Evolutionary conservation across 176 grass and related monocot genomes (phyloP), one percentile per base, ranked within the genome.

Genomic region (Juncus inflexus): DNA sequence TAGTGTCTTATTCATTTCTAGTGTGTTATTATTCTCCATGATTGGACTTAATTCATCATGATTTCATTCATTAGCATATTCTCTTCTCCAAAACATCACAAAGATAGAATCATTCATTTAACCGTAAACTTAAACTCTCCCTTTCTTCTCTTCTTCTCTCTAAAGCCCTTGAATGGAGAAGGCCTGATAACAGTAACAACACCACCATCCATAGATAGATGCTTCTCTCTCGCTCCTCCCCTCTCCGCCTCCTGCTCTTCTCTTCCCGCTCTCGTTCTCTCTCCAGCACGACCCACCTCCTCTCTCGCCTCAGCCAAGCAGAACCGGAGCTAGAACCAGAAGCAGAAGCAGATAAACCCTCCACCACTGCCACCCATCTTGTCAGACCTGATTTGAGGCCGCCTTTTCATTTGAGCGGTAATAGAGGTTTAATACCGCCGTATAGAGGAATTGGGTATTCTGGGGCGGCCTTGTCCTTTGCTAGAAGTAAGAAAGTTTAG

Each of bases 401-500:
- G 10, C 47, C 40, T 1, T 52, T 38, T 40, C 19, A 10, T 43
- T 50, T 62, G 41, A 65, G 52, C 3, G 8, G 3, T 54, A 15
- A 47, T 52, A 61, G 70, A 42, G 62, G 59, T 14, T 50, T 60
- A 19, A 66, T 42, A 28, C 64, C 43, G 8, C 61, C 79, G 13
- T 61, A 47, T 52, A 82, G 72, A 68, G 15, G 42, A 59, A 60
- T 55, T 36, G 66, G 52, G 3, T 66, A 65, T 11, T 83, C 73
- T 47, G 60, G 39, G 42, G 19, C 63, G 4, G 55, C 50, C 9
- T 54, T 67, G 42, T 78, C 57, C 15, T 69, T 78, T 11, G 2
- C 67, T 63, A 70, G 75, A 76, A 83, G 81, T 83, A 74, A 58
- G 69, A 53, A 68, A 35, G 37, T 28, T 70, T 8, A 19, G 8